Base-by-base conservation (phyloP, 2,329 filamentous ascomycete genomes). In the Harringtonia aguacate region DNA sequence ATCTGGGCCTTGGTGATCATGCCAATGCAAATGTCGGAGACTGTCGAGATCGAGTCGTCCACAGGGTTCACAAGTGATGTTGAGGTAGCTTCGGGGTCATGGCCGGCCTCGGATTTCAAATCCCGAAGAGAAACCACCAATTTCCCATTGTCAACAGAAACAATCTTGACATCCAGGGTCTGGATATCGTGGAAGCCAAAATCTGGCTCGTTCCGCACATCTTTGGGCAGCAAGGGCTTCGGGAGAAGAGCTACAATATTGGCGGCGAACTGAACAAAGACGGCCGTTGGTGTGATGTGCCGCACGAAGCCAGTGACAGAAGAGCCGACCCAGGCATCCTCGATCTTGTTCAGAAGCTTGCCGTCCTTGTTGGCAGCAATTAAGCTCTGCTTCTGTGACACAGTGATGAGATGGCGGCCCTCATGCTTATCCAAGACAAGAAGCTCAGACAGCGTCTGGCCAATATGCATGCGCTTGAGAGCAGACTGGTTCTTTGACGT, bases 231-330 rank as follows among this genome's bases (percentile, higher is more conserved):
- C 55, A 88, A 80, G 18, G 77, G 78, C 62, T 86, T 90, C 31
- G 88, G 86, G 27, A 95, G 67, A 35, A 95, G 66, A 14, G 86
- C 90, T 37, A 79, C 84, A 17, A 94, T 64, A 29, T 77, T 79
- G 53, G 81, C 84, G 34, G 81, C 79, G 60, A 95, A 95, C 56
- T 94, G 83, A n/a, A 95, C 76, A 55, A 95, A 97, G 12, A 89
- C 72, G 36, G 85, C 87, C 9, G 83, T 85, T 3, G 77, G 67
- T 0, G 86, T 89, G 42, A 95, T 83, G 55, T 92, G 94, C 47
- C 82, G 81, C 22, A 98, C 79, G 54, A 90, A 95, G 7, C 89
- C 90, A 46, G 79, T 75, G 8, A 87, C 74, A 21, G 78, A 65
- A 29, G 76, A 71, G 27, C 84, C 84, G 50, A 83, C 73, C 50